Evolutionary conservation across 2,329 filamentous ascomycete genomes (phyloP), one percentile per base, ranked within the genome.

Genomic region (Monosporascus ibericus): DNA sequence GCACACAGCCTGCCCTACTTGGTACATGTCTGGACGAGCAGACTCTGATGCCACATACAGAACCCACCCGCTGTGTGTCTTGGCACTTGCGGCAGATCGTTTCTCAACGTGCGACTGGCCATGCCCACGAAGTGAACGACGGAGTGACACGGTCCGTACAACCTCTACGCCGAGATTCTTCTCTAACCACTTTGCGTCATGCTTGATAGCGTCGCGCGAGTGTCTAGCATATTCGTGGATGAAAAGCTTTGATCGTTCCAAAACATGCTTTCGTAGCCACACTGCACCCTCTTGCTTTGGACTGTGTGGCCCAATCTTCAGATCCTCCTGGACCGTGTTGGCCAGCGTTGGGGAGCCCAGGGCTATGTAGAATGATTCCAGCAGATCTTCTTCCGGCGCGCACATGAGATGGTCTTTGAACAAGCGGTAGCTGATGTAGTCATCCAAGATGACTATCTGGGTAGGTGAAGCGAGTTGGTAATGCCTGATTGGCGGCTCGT

Each of bases 111-210:
- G 86, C 20, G 82, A 83, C 61, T 90, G 78, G 52, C 76, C 77
- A 39, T 86, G 84, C 1, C 86, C 87, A 53, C 81, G 81, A 11
- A 97, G 78, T n/a, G 85, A 87, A 55, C 88, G 84, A 24, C 86
- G 84, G 39, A 96, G 79, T 5, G 86, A 83, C 49, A 99, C 86
- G 1, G 86, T 86, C 24, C 85, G 84, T 9, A 96, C 92, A 51
- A 87, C 81, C 58, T 88, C 79, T 3, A 99, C 89, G 0, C 75
- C 77, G 15, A 99, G 73, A 59, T 95, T 88, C 65, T 90, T 88
- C 62, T 95, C 90, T 11, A 99, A 75, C 94, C 94, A 99, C 61
- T 87, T 89, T 6, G 84, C 80, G 66, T 97, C 92, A 63, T 94
- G 90, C 59, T 87, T 87, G 64, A 99, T 85, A n/a, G 80, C 77